Evolutionary conservation across 1,284 basidiomycete genomes (phyloP).

Genomic region (Cystobasidium pallidum): DNA sequence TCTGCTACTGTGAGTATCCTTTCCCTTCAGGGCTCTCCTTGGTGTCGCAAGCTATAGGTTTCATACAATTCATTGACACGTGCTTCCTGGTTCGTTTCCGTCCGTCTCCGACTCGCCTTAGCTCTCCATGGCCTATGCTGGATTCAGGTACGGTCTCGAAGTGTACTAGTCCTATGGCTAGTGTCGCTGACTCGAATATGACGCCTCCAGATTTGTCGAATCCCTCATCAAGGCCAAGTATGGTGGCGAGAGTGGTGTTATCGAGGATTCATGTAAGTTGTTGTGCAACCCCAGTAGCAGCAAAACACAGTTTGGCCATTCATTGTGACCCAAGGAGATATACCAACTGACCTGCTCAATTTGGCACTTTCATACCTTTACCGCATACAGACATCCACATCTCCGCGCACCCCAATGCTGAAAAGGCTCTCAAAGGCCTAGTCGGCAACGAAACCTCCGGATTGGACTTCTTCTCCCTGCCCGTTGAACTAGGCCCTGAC

Average conservation of each 20-base stretch:
- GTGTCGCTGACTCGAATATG: neutral
- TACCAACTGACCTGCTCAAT: neutral
- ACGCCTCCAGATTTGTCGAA: conserved; percentile 73
- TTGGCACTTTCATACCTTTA: too few species aligned
- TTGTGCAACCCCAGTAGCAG: too few species aligned
- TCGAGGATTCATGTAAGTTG: conserved; percentile 55
- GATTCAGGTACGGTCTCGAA: conserved; percentile 25
- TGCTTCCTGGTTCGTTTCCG: neutral
- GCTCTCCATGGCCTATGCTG: conserved; percentile 46
- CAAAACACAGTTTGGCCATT: neutral
- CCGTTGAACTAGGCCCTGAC: conserved; percentile 75
- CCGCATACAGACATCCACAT: conserved; percentile 39
- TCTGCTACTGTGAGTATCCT: conserved; percentile 67
- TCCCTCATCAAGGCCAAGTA: conserved; percentile 65
- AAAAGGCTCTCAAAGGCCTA: conserved; percentile 30
- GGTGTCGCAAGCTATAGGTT: neutral
- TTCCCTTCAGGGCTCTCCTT: conserved; percentile 45
- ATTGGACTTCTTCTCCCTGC: conserved; percentile 85
- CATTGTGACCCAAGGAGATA: neutral
- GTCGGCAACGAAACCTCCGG: conserved; percentile 58
- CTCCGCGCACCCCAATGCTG: conserved; percentile 32
- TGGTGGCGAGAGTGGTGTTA: conserved; percentile 79
- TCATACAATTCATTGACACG: neutral
- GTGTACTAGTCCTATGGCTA: neutral
- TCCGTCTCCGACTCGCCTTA: neutral